These are phyloP conservation scores for Comarum palustre DNA, from an alignment of 306 rosid species.

Conservation along the genomic window DNA sequence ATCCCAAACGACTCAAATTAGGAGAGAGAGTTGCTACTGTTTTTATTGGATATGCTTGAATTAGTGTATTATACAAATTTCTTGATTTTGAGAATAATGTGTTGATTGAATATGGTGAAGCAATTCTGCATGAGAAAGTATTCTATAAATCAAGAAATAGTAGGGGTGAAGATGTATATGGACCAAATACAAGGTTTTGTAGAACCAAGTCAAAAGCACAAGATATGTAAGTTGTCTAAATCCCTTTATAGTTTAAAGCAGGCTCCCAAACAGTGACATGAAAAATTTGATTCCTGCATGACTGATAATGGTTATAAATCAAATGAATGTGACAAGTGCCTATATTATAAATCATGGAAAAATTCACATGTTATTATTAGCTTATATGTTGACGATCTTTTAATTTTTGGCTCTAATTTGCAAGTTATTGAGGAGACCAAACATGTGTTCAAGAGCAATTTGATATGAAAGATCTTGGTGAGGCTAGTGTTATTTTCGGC, in stretches of 20 bases:
- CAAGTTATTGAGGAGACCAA: not conserved
- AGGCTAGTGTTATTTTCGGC: not conserved
- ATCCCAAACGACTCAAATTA: not conserved
- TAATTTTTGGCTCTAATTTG: not conserved
- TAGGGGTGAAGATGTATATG: not conserved
- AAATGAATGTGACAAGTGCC: not conserved
- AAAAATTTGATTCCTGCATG: not conserved
- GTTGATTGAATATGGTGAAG: not conserved
- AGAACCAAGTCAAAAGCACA: not conserved
- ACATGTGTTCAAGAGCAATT: not conserved
- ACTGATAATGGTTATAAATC: not conserved
- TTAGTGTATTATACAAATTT: not conserved
- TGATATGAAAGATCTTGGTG: not conserved
- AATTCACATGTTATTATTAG: not conserved
- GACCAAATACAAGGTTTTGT: not conserved
- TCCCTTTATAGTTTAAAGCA: not conserved
- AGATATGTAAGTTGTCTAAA: not conserved
- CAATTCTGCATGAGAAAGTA: not conserved
- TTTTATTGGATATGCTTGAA: not conserved
- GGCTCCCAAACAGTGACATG: conserved; percentile 4
- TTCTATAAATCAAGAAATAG: not conserved
- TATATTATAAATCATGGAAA: not conserved
- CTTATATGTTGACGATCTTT: not conserved
- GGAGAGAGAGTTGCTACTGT: not conserved
- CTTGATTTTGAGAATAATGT: not conserved